These are phyloP conservation scores for Tulasnella calospora DNA, from an alignment of 768 basidiomycete genomes.

Conservation along the genomic window DNA sequence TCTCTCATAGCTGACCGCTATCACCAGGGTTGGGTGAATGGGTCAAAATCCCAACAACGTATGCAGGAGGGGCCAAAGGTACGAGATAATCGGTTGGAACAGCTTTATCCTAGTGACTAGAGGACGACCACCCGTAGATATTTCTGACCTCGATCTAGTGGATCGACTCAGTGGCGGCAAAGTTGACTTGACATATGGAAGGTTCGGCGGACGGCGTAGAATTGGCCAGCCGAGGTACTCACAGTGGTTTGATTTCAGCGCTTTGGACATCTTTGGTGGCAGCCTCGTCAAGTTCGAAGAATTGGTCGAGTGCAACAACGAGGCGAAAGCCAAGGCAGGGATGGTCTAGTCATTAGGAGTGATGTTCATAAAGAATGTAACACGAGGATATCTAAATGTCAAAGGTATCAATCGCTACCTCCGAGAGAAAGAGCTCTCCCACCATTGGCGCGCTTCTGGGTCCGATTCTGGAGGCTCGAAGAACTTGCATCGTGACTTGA, in stretches of 20 bases:
- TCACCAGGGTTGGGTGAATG: constrained; percentile 81
- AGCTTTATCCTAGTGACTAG: background rate
- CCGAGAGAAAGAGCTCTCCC: constrained; percentile 27
- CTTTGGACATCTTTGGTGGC: constrained; percentile 48
- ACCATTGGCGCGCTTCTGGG: constrained; percentile 32
- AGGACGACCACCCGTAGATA: constrained; percentile 44
- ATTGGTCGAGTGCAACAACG: constrained; percentile 33
- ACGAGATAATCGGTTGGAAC: constrained; percentile 19
- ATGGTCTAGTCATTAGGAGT: background rate
- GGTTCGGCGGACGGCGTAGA: constrained; percentile 40
- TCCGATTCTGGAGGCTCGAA: constrained; percentile 55
- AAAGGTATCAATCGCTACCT: background rate
- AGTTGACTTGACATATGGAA: constrained; percentile 84
- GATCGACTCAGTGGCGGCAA: constrained; percentile 71
- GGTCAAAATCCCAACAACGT: constrained; percentile 87
- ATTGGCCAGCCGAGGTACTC: background rate
- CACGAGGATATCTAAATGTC: background rate
- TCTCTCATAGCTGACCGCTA: background rate
- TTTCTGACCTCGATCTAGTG: constrained; percentile 77
- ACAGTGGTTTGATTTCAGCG: constrained; percentile 30
- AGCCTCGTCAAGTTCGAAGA: constrained; percentile 42
- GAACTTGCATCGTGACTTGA: constrained; percentile 71
- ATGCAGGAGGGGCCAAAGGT: constrained; percentile 95
- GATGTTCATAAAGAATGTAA: background rate
- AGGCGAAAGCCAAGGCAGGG: background rate